Conservation (phyloP, 768 basidiomycete genomes). For the Zangia roseola region DNA sequence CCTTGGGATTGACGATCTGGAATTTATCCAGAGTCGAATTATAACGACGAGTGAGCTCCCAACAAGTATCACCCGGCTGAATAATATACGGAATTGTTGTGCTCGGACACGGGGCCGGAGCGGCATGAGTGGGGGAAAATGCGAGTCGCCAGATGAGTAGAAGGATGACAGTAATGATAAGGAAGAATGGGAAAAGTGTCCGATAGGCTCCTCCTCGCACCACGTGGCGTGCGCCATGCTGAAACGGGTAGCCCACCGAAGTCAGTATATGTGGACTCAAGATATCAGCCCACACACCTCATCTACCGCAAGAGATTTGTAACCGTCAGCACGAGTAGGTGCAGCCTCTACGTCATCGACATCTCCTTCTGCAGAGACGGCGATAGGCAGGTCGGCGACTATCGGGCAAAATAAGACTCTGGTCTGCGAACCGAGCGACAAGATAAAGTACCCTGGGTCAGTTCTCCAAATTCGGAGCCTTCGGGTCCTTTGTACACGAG, state of each 20-base stretch:
- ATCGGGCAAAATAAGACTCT: not conserved
- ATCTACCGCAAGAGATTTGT: conserved; percentile 52
- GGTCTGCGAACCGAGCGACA: not conserved
- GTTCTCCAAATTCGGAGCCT: conserved; percentile 60
- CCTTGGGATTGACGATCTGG: conserved; percentile 47
- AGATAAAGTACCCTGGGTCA: conserved; percentile 38
- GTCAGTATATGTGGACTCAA: conserved; percentile 1
- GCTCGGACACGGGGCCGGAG: conserved; percentile 31
- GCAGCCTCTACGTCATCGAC: conserved; percentile 55
- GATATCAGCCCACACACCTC: conserved; percentile 35
- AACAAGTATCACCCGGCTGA: conserved; percentile 63
- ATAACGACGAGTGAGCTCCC: conserved; percentile 53
- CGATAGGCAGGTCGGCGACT: conserved; percentile 33
- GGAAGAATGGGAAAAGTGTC: conserved; percentile 70
- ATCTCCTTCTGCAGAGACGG: conserved; percentile 26
- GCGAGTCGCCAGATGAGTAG: conserved; percentile 65
- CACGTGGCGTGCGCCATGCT: conserved; percentile 31
- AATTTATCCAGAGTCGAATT: conserved; percentile 53
- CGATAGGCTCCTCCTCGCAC: conserved; percentile 50
- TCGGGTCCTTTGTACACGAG: conserved; percentile 53
- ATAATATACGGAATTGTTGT: conserved; percentile 46
- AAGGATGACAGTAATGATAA: conserved; percentile 60
- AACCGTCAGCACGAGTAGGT: conserved; percentile 52
- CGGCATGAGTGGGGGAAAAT: conserved; percentile 33
- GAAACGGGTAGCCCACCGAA: conserved; percentile 23